Conservation (phyloP, 768 basidiomycete species). For the Mycena polygramma region DNA sequence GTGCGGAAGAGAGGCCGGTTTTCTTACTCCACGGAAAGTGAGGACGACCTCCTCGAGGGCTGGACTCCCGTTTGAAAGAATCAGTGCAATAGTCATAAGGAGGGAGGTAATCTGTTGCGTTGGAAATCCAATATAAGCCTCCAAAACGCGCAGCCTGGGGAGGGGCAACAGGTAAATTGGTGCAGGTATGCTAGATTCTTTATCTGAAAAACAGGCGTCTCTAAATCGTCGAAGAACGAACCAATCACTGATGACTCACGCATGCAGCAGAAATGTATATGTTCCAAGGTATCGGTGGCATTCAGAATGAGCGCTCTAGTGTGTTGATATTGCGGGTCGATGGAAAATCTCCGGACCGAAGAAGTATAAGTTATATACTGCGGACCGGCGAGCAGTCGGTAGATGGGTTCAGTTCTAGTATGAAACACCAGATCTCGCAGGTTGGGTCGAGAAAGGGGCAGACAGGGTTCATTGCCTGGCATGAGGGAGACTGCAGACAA, state of each 20-base stretch:
- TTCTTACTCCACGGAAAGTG: neutral
- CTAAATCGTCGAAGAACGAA: neutral
- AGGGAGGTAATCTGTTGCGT: neutral
- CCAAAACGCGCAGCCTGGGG: neutral
- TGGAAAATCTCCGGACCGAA: neutral
- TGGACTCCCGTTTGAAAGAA: neutral
- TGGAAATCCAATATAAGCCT: neutral
- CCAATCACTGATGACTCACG: neutral
- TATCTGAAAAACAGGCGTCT: no score
- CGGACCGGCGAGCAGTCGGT: neutral
- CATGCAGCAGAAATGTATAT: neutral
- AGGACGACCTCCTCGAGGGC: neutral
- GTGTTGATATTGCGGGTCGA: neutral
- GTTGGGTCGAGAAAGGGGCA: no score
- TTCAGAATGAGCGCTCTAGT: neutral
- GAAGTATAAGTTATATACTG: neutral
- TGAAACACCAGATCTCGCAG: neutral
- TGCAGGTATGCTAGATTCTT: neutral
- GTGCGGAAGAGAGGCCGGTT: neutral
- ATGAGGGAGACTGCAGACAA: no score
- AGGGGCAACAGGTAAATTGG: neutral
- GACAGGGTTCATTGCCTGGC: no score
- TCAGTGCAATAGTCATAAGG: neutral
- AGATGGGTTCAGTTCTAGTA: neutral
- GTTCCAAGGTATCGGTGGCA: neutral